phyloP scores from a whole-genome alignment of 1,139 yeast genomes.

The Suhomyces bribrorum region DNA sequence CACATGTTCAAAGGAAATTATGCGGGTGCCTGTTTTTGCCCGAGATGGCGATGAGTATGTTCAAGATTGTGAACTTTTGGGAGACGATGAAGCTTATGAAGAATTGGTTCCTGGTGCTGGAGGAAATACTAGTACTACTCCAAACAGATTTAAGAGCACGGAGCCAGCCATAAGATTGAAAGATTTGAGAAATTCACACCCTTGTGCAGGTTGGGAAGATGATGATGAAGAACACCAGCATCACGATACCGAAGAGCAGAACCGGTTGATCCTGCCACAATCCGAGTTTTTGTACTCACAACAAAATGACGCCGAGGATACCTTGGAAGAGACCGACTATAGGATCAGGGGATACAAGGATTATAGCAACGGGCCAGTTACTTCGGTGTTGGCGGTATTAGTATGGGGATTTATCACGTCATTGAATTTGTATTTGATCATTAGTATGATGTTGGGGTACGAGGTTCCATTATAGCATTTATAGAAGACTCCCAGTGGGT shows the following conservation, averaged over 20 bases:
- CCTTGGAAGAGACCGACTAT: conserved; percentile 10
- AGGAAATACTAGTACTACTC: conserved; percentile 2
- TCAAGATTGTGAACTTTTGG: conserved; percentile 14
- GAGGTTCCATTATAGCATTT: conserved; percentile 33
- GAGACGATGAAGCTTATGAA: conserved; percentile 19
- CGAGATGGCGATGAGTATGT: conserved; percentile 34
- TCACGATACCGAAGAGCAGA: conserved; percentile 14
- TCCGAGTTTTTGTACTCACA: neutral
- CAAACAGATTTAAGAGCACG: conserved; percentile 30
- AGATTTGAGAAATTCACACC: conserved; percentile 45
- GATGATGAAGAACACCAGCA: conserved; percentile 29
- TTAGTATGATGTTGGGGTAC: conserved; percentile 47
- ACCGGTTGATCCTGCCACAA: conserved; percentile 3
- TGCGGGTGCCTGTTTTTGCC: conserved; percentile 64
- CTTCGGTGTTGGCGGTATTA: conserved; percentile 45
- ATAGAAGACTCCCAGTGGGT: neutral
- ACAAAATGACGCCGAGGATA: neutral
- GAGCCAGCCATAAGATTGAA: conserved; percentile 48
- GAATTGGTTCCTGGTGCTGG: conserved; percentile 6
- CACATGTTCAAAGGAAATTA: conserved; percentile 70
- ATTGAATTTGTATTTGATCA: conserved; percentile 52
- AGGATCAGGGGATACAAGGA: conserved; percentile 45
- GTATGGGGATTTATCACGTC: conserved; percentile 56
- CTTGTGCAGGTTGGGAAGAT: conserved; percentile 49
- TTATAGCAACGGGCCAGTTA: conserved; percentile 53